A percentile compares a stretch with the other conserved stretches of the same genome.
Conservation (phyloP, 352 stramenopile genomes). For the Phytophthora pseudosyringae region DNA sequence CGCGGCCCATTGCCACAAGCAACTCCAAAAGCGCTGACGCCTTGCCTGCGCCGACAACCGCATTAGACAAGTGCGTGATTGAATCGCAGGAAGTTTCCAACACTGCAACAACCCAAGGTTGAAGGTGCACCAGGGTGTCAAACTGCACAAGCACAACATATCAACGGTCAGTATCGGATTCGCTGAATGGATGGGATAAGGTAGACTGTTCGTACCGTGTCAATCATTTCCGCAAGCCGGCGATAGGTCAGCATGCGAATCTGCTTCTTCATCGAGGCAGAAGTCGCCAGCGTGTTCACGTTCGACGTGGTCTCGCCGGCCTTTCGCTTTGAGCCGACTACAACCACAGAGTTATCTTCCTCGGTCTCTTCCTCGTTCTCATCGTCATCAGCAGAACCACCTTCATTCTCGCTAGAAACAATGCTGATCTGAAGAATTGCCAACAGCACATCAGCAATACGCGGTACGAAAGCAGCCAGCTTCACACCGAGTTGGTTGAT, state of each 20-base stretch:
- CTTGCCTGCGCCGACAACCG: conserved; percentile 78
- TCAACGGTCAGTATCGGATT: conserved; percentile 13
- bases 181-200: not conserved
- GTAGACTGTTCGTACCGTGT: conserved; percentile 44
- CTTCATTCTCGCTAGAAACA: conserved; percentile 28
- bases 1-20: conserved; percentile 66
- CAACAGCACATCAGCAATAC: conserved; percentile 78
- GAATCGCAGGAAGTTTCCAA: conserved; percentile 58
- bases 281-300: conserved; percentile 24
- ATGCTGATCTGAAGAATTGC: conserved; percentile 72
- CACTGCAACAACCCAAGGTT: conserved; percentile 63
- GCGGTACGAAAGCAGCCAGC: conserved; percentile 79
- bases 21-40: conserved; percentile 81
- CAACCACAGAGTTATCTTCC: conserved; percentile 3
- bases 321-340: conserved; percentile 36
- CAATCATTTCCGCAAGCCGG: conserved; percentile 73
- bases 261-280: conserved; percentile 75
- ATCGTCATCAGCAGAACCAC: conserved; percentile 27
- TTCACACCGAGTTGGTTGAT: conserved; percentile 88
- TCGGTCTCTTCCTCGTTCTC: conserved; percentile 29
- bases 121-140: conserved; percentile 67
- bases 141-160: conserved; percentile 43
- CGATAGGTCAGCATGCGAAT: conserved; percentile 83
- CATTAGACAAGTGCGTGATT: conserved; percentile 71
- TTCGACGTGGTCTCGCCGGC: conserved; percentile 8